A percentile compares a stretch with the other conserved stretches of the same genome.
Evolutionary conservation across 352 stramenopile genomes (phyloP).

Genomic region (Phytophthora litchii): DNA sequence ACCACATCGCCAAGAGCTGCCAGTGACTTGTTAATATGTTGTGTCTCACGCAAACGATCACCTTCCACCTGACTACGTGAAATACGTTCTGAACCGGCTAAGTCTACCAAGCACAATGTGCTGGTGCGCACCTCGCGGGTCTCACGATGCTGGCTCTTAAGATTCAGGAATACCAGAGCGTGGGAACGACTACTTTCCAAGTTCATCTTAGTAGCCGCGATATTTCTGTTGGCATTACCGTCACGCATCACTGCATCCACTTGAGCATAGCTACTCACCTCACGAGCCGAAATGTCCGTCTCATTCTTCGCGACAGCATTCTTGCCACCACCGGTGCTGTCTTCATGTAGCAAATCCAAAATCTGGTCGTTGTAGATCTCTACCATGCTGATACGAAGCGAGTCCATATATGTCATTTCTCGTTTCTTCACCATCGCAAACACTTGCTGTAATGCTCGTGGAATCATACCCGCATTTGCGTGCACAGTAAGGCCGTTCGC

Average conservation of each 20-base stretch:
- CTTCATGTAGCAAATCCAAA: conserved; percentile 82
- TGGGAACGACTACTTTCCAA: conserved; percentile 87
- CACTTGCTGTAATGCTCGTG: conserved; percentile 95
- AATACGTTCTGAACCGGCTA: conserved; percentile 97
- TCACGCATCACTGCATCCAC: conserved; percentile 73
- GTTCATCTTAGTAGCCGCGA: conserved; percentile 87
- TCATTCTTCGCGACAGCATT: conserved; percentile 70
- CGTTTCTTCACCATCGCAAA: conserved; percentile 88
- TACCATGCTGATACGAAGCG: conserved; percentile 92
- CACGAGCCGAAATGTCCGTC: conserved; percentile 65
- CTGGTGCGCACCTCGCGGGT: conserved; percentile 77
- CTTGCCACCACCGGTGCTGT: conserved; percentile 48
- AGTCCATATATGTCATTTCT: conserved; percentile 72
- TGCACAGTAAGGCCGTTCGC: conserved; percentile 44
- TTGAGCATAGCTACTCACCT: conserved; percentile 67
- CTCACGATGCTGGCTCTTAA: conserved; percentile 74
- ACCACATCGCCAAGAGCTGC: conserved; percentile 98
- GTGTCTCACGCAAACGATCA: conserved; percentile 94
- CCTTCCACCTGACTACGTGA: conserved; percentile 83
- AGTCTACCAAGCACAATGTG: conserved; percentile 97
- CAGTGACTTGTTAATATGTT: conserved; percentile 99
- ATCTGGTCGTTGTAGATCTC: conserved; percentile 98
- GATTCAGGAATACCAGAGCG: conserved; percentile 80
- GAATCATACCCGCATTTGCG: conserved; percentile 92
- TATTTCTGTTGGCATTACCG: conserved; percentile 83